Percentiles rank a stretch among this genome's conserved stretches.
Evolutionary conservation across 2,329 filamentous ascomycete genomes (phyloP).

Genomic region (Lecanicillium sp.): DNA sequence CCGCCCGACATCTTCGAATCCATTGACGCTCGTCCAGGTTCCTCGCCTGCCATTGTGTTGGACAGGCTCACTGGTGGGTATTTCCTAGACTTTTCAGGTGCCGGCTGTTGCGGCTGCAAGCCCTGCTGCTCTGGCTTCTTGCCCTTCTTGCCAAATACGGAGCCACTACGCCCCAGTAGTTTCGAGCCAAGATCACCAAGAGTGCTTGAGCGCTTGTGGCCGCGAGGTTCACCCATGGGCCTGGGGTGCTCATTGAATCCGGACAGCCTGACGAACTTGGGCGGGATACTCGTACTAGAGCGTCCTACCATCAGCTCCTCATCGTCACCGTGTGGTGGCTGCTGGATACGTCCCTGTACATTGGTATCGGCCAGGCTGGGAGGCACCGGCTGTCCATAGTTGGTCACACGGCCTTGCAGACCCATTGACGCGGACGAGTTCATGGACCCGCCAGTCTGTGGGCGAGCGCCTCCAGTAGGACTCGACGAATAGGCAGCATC

Average conservation of each 20-base stretch:
- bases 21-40: conserved; percentile 53
- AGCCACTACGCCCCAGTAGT: conserved; percentile 76
- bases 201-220: conserved; percentile 65
- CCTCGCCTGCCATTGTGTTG: conserved; percentile 55
- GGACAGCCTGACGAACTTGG: conserved; percentile 51
- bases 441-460: conserved; percentile 77
- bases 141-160: conserved; percentile 62
- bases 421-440: conserved; percentile 62
- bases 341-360: conserved; percentile 81
- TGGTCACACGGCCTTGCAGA: conserved; percentile 46
- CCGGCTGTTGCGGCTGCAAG: too few species aligned
- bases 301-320: conserved; percentile 54
- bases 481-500: conserved; percentile 36
- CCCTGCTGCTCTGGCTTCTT: conserved; percentile 41
- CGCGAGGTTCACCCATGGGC: conserved; percentile 34
- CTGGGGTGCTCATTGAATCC: conserved; percentile 49
- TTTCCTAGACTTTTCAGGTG: conserved; percentile 62
- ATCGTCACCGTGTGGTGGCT: conserved; percentile 55
- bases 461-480: conserved; percentile 44
- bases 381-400: conserved; percentile 79
- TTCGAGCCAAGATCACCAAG: conserved; percentile 78
- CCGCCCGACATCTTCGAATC: conserved; percentile 52
- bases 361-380: conserved; percentile 84
- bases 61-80: conserved; percentile 93
- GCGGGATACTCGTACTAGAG: conserved; percentile 50